Evolutionary conservation across 352 stramenopile genomes (phyloP).

Genomic region (Phytopythium vexans): DNA sequence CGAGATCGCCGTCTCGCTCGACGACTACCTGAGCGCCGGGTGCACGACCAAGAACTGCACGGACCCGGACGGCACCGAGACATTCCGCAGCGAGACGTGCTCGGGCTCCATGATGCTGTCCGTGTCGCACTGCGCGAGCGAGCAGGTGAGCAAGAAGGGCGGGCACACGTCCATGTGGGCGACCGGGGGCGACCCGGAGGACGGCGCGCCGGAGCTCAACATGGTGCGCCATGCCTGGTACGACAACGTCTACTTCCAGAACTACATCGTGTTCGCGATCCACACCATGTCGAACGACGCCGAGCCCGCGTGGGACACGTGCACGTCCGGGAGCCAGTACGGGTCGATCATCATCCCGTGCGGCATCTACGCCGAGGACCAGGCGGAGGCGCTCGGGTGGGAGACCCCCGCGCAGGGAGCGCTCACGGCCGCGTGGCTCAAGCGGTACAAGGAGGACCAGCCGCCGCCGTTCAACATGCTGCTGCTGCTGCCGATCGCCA

Average conservation of each 20-base stretch:
- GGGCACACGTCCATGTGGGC: slow-evolving; percentile 32
- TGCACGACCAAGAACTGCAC: slow-evolving; percentile 15
- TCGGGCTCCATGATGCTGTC: slow-evolving; percentile 9
- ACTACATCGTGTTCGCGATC: slow-evolving; percentile 14
- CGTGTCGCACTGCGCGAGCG: slow-evolving; percentile 6
- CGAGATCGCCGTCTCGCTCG: slow-evolving; percentile 11
- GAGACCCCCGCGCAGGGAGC: slow-evolving; percentile 6
- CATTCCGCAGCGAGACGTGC: slow-evolving; percentile 5
- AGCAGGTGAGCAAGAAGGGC: neutral
- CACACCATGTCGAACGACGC: slow-evolving; percentile 5
- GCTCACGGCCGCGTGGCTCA: slow-evolving; percentile 14
- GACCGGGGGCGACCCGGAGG: slow-evolving; percentile 13
- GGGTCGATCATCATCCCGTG: slow-evolving; percentile 14
- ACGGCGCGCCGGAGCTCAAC: slow-evolving; percentile 4
- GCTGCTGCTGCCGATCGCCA: slow-evolving; percentile 3
- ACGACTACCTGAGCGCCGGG: slow-evolving; percentile 15
- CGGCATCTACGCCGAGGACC: slow-evolving; percentile 2
- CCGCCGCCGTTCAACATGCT: neutral
- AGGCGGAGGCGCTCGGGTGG: slow-evolving; percentile 7
- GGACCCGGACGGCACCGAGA: slow-evolving; percentile 1
- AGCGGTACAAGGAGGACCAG: slow-evolving; percentile 4
- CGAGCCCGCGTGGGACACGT: slow-evolving; percentile 10
- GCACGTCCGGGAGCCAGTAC: slow-evolving; percentile 1
- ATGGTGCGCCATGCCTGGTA: slow-evolving; percentile 11
- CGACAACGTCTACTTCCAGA: slow-evolving; percentile 5